Evolutionary conservation across 345 rosid species (phyloP).

Genomic region (Hirschfeldia incana): DNA sequence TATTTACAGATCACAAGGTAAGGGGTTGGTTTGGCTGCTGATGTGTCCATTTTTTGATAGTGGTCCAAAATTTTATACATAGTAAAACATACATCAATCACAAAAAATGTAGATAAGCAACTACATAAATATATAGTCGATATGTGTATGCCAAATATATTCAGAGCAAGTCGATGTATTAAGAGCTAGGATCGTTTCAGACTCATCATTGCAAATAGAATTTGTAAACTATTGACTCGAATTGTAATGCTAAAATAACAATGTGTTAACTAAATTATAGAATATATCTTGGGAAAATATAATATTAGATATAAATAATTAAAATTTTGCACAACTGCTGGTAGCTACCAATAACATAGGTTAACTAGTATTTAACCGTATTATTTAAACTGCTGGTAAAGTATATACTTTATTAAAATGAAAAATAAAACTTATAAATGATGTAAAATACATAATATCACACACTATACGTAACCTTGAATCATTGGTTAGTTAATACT

Average conservation of each 20-base stretch:
- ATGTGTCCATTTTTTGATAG: slow-evolving; percentile 28
- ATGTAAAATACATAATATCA: neutral
- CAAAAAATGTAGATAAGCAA: slow-evolving; percentile 17
- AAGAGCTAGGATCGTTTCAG: neutral
- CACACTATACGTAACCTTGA: neutral
- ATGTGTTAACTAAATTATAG: neutral
- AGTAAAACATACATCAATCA: slow-evolving; percentile 14
- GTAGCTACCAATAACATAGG: neutral
- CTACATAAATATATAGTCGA: neutral
- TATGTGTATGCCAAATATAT: neutral
- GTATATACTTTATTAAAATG: neutral
- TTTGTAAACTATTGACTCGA: neutral
- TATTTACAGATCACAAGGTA: slow-evolving; percentile 24
- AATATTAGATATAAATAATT: no score
- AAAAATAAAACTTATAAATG: neutral
- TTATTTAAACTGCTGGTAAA: neutral
- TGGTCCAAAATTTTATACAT: slow-evolving; percentile 31
- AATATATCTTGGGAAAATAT: neutral
- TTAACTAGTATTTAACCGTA: neutral
- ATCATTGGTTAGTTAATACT: neutral
- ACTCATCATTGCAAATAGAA: neutral
- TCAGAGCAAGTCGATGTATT: neutral
- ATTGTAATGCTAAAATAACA: neutral
- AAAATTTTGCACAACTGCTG: neutral
- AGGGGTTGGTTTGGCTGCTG: slow-evolving; percentile 27